Conservation (phyloP, 108 stramenopile species). For the Skeletonema marinoi region DNA sequence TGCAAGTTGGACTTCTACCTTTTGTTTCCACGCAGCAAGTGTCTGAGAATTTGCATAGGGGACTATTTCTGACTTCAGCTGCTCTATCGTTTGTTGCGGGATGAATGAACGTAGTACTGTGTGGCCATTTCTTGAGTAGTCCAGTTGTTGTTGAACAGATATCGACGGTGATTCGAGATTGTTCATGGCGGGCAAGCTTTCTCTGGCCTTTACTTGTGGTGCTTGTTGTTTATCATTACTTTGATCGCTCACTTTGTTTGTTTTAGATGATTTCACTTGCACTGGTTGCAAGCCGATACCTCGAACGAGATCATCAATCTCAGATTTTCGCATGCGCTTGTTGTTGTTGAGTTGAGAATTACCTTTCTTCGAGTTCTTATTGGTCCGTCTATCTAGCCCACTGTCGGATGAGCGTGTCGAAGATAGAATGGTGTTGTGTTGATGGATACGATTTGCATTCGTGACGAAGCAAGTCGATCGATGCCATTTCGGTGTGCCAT, state of each 20-base stretch:
- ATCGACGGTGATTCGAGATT: slow-evolving; percentile 10
- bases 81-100: slow-evolving; percentile 21
- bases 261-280: background rate
- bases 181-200: background rate
- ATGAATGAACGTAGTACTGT: slow-evolving; percentile 71
- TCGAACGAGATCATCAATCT: slow-evolving; percentile 36
- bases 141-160: slow-evolving; percentile 58
- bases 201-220: background rate
- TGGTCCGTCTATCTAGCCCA: background rate
- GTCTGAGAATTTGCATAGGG: slow-evolving; percentile 46
- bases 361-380: background rate
- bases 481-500: background rate
- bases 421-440: background rate
- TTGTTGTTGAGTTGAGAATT: background rate
- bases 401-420: background rate
- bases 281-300: slow-evolving; percentile 36
- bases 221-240: background rate
- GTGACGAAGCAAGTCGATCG: background rate
- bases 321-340: slow-evolving; percentile 29
- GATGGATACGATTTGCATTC: background rate
- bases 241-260: slow-evolving; percentile 6
- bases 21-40: slow-evolving; percentile 78
- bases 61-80: slow-evolving; percentile 47
- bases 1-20: slow-evolving; percentile 76
- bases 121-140: slow-evolving; percentile 81